phyloP scores from a whole-genome alignment of 306 rosid genomes.

The Dalbergia oliveri region DNA sequence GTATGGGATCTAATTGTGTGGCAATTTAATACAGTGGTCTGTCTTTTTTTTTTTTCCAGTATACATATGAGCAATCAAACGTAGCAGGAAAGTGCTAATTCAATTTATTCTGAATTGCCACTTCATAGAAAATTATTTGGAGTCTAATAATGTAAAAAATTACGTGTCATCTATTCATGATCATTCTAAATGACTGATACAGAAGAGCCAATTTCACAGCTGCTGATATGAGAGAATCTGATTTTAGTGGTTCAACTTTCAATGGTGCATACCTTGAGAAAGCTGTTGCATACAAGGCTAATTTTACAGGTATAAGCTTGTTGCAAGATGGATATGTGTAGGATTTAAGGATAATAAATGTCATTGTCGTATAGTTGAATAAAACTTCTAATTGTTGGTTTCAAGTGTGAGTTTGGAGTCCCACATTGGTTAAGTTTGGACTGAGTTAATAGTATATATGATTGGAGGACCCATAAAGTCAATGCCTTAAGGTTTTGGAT shows the following conservation, averaged over 20 bases:
- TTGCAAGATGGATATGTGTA: background rate
- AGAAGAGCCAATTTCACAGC: conserved; percentile 99
- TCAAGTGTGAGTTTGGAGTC: too few relatives aligned
- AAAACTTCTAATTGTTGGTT: background rate
- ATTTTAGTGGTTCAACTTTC: conserved; percentile 95
- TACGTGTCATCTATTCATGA: conserved; percentile 46
- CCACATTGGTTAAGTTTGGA: too few relatives aligned
- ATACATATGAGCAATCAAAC: background rate
- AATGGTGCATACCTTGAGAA: conserved; percentile 95
- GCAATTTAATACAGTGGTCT: conserved; percentile 4
- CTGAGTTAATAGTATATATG: too few relatives aligned
- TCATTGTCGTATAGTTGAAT: background rate
- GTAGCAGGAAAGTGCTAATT: background rate
- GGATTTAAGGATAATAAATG: background rate
- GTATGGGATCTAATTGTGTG: background rate
- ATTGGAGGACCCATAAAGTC: too few relatives aligned
- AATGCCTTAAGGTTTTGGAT: too few relatives aligned
- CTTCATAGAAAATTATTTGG: conserved; percentile 38
- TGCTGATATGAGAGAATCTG: conserved; percentile 98
- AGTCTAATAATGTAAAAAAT: conserved; percentile 33
- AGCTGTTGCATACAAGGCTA: conserved; percentile 96
- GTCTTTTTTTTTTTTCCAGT: background rate
- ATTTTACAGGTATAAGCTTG: conserved; percentile 73
- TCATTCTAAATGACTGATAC: conserved; percentile 56
- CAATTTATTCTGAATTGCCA: conserved; percentile 12